These are phyloP conservation scores for Eucalyptus marginata DNA, from an alignment of 345 rosid genomes.

Conservation along the genomic window DNA sequence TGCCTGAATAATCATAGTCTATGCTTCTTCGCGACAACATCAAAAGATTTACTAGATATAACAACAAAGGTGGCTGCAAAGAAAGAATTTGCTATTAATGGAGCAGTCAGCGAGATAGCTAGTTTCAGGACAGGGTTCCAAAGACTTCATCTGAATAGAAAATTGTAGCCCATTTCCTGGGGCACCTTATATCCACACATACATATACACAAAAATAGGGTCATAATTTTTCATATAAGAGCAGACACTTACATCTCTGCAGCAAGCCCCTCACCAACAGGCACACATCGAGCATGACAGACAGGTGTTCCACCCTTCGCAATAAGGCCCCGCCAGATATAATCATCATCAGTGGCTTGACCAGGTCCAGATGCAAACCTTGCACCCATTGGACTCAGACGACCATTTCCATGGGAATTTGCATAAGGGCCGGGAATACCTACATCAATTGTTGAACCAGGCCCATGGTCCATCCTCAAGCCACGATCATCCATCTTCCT, in stretches of 20 bases:
- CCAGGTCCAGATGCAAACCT: slow-evolving; percentile 14
- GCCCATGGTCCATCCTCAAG: slow-evolving; percentile 30
- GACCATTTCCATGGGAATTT: slow-evolving; percentile 18
- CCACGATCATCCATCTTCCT: slow-evolving; percentile 45
- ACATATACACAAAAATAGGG: neutral
- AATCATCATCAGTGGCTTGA: slow-evolving; percentile 35
- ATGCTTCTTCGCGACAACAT: neutral
- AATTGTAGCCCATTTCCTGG: neutral
- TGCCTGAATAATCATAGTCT: neutral
- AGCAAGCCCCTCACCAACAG: slow-evolving; percentile 38
- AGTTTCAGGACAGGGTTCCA: neutral
- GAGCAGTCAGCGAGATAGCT: neutral
- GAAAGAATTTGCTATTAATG: neutral
- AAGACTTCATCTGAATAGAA: neutral
- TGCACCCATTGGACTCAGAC: slow-evolving; percentile 29
- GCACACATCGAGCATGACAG: slow-evolving; percentile 68
- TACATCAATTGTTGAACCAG: slow-evolving; percentile 30
- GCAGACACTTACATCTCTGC: slow-evolving; percentile 46
- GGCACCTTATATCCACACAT: neutral
- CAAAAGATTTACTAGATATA: neutral
- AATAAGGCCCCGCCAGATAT: slow-evolving; percentile 62
- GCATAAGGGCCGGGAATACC: slow-evolving; percentile 11
- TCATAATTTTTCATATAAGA: neutral
- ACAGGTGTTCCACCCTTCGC: slow-evolving; percentile 79
- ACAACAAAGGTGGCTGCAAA: neutral